A percentile compares a stretch with the other conserved stretches of the same genome.
Conservation (phyloP, 345 rosid genomes). For the Sonneratia alba region DNA sequence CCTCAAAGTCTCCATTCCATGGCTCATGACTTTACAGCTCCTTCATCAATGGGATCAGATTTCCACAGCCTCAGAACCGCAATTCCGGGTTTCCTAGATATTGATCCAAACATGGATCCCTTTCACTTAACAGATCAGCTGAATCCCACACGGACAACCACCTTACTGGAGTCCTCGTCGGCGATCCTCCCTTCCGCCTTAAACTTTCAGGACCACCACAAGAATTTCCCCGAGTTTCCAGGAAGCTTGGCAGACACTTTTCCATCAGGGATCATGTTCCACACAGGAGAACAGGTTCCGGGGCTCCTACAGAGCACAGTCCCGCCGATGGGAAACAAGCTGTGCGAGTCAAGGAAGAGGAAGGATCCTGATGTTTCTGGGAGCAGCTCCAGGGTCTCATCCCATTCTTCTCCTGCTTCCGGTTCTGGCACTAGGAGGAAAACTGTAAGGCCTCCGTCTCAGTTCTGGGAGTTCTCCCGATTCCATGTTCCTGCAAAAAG, state of each 20-base stretch:
- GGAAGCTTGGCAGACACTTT: slow-evolving; percentile 7
- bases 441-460: background rate
- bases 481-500: background rate
- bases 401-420: slow-evolving; percentile 10
- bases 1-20: slow-evolving; percentile 6
- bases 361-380: slow-evolving; percentile 9
- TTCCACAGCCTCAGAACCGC: slow-evolving; percentile 10
- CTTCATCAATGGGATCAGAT: slow-evolving; percentile 1
- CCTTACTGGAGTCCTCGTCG: background rate
- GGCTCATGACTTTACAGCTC: slow-evolving; percentile 6
- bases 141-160: background rate
- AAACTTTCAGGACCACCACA: slow-evolving; percentile 4
- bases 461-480: background rate
- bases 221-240: slow-evolving; percentile 3
- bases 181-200: background rate
- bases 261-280: slow-evolving; percentile 3
- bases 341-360: slow-evolving; percentile 9
- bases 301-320: background rate
- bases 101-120: slow-evolving; percentile 6
- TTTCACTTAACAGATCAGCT: background rate
- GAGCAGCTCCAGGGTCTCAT: slow-evolving; percentile 10
- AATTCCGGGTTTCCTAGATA: slow-evolving; percentile 3
- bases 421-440: background rate
- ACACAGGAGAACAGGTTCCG: slow-evolving; percentile 1
- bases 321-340: background rate